phyloP scores from a whole-genome alignment of 2,329 filamentous ascomycete species.

The Fusarium poae region DNA sequence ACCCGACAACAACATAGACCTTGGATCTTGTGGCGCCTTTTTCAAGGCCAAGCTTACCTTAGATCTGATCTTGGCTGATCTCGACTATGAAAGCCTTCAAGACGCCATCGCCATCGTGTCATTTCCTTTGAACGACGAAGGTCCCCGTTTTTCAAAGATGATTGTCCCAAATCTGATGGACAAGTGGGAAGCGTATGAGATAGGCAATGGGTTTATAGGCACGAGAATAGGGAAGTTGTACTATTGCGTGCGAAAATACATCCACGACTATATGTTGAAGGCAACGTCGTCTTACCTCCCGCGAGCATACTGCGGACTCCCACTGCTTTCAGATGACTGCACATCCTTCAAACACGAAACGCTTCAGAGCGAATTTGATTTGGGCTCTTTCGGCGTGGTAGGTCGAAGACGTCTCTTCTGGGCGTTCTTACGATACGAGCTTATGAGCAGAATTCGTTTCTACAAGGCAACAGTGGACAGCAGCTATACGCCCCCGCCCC shows the following conservation, averaged over 20 bases:
- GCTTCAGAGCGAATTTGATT: neutral
- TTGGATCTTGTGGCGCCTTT: neutral
- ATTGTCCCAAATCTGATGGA: neutral
- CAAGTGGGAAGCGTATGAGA: neutral
- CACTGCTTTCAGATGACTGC: fast-evolving
- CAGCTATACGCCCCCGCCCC: neutral
- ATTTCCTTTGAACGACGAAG: neutral
- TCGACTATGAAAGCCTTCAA: constrained; percentile 10
- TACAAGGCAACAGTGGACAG: neutral
- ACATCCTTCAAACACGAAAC: neutral
- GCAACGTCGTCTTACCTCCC: neutral
- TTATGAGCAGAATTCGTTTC: constrained; percentile 5
- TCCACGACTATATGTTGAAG: constrained; percentile 20
- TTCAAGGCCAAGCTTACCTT: neutral
- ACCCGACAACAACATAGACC: neutral
- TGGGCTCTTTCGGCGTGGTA: neutral
- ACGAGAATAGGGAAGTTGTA: neutral
- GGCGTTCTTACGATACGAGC: constrained; percentile 9
- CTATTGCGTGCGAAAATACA: neutral
- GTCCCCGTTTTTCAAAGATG: neutral
- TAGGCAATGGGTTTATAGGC: neutral
- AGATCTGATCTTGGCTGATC: constrained; percentile 3
- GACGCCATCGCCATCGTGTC: constrained; percentile 14
- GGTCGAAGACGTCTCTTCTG: constrained; percentile 5
- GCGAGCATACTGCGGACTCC: neutral